These are phyloP conservation scores for Dissoconium aciculare DNA, from an alignment of 2,329 filamentous ascomycete species.

Conservation along the genomic window DNA sequence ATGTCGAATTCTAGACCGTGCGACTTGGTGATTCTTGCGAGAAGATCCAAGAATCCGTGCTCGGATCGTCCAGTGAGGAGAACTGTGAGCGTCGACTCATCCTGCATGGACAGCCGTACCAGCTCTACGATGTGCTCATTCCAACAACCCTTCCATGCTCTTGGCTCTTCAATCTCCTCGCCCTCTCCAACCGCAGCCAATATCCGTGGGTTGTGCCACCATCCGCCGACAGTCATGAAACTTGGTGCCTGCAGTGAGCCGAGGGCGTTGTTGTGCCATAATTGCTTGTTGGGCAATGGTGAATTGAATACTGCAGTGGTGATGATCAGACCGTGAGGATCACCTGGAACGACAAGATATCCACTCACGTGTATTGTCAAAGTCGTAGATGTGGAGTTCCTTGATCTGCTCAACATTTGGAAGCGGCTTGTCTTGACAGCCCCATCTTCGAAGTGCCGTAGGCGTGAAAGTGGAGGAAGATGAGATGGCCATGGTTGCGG, in stretches of 20 bases:
- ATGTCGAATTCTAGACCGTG: constrained; percentile 78
- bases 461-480: constrained; percentile 34
- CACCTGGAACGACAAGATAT: too few relatives aligned
- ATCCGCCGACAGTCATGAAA: constrained; percentile 59
- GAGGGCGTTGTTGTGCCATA: constrained; percentile 71
- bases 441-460: constrained; percentile 73
- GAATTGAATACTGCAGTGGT: constrained; percentile 61
- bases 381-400: constrained; percentile 85
- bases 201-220: constrained; percentile 91
- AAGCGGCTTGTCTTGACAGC: constrained; percentile 55
- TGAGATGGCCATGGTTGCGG: too few relatives aligned
- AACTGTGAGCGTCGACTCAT: constrained; percentile 72
- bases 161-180: constrained; percentile 62
- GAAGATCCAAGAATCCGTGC: constrained; percentile 56
- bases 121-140: constrained; percentile 75
- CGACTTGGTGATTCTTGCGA: constrained; percentile 66
- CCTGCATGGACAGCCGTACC: constrained; percentile 63
- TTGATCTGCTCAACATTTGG: constrained; percentile 58
- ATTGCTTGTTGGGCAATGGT: constrained; percentile 70
- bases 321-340: constrained; percentile 6
- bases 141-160: constrained; percentile 89
- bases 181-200: constrained; percentile 77
- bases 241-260: constrained; percentile 63
- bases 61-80: constrained; percentile 79
- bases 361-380: constrained; percentile 76